A percentile compares a stretch with the other conserved stretches of the same genome.
phyloP scores from a whole-genome alignment of 2,329 filamentous ascomycete genomes.

The Microsporum canis region DNA sequence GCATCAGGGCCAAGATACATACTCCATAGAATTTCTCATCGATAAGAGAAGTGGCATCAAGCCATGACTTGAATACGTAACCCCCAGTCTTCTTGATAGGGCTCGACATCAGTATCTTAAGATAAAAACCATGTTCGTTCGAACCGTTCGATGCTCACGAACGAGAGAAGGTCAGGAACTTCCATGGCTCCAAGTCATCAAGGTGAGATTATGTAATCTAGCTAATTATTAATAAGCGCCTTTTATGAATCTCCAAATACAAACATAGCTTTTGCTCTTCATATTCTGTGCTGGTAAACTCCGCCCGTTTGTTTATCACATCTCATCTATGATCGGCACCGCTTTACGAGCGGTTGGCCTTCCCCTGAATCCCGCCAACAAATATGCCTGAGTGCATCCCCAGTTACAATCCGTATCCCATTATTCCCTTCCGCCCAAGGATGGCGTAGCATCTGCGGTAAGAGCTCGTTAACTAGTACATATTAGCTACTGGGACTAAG shows the following conservation, averaged over 20 bases:
- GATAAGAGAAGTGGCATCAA: constrained; percentile 6
- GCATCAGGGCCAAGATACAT: neutral
- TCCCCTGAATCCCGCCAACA: neutral
- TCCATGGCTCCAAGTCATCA: too few species aligned
- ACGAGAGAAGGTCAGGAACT: too few species aligned
- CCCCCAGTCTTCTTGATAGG: neutral
- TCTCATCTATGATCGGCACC: neutral
- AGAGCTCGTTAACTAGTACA: neutral
- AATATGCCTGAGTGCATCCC: neutral
- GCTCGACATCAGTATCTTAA: too few species aligned
- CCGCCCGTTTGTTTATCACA: too few species aligned
- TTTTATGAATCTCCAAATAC: too few species aligned
- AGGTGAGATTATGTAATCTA: too few species aligned
- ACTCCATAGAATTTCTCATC: constrained; percentile 7
- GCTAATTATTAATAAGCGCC: too few species aligned
- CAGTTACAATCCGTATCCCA: neutral
- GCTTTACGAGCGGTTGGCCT: neutral
- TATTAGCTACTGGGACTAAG: neutral
- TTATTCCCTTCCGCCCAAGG: neutral
- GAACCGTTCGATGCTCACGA: too few species aligned
- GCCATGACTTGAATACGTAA: constrained; percentile 2
- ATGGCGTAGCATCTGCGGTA: neutral
- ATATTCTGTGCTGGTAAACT: too few species aligned
- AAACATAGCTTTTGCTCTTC: too few species aligned
- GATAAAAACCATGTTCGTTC: too few species aligned